Conservation (phyloP, 768 basidiomycete genomes). For the Pulveroboletus ravenelii region DNA sequence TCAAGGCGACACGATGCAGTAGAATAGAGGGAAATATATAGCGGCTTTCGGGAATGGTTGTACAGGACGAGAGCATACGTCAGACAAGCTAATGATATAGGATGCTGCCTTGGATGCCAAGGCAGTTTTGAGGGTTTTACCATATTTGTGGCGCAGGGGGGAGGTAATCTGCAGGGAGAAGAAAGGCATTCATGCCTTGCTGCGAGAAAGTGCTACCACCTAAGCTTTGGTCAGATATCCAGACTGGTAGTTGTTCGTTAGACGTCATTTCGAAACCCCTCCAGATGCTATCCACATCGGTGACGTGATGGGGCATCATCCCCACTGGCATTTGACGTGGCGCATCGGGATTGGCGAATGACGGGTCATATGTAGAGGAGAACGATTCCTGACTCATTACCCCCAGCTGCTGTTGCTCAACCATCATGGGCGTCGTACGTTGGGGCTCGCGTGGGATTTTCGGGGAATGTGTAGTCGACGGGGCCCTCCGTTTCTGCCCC, state of each 20-base stretch:
- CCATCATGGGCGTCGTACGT: constrained; percentile 42
- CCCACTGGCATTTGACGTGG: constrained; percentile 32
- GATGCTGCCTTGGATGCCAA: constrained; percentile 5
- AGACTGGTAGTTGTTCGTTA: constrained; percentile 74
- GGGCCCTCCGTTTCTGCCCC: constrained; percentile 54
- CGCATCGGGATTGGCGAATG: constrained; percentile 32
- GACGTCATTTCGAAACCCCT: constrained; percentile 68
- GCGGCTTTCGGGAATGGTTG: constrained; percentile 13
- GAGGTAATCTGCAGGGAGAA: constrained; percentile 71
- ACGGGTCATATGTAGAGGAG: constrained; percentile 52
- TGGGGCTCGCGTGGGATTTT: constrained; percentile 52
- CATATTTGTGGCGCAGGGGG: constrained; percentile 72
- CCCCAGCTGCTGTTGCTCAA: constrained; percentile 39
- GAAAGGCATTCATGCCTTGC: constrained; percentile 82
- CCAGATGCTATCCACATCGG: constrained; percentile 64
- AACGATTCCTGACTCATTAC: constrained; percentile 45
- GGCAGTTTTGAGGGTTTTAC: constrained; percentile 34
- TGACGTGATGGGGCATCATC: constrained; percentile 19
- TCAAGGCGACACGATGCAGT: constrained; percentile 7
- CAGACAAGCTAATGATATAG: constrained; percentile 16
- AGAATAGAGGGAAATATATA: constrained; percentile 13
- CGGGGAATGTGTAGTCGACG: constrained; percentile 59
- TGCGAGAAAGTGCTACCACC: constrained; percentile 74
- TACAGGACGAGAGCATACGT: constrained; percentile 25
- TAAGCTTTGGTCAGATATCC: constrained; percentile 80